Conservation (phyloP, 306 rosid genomes). For the Gastrolobium villosum region DNA sequence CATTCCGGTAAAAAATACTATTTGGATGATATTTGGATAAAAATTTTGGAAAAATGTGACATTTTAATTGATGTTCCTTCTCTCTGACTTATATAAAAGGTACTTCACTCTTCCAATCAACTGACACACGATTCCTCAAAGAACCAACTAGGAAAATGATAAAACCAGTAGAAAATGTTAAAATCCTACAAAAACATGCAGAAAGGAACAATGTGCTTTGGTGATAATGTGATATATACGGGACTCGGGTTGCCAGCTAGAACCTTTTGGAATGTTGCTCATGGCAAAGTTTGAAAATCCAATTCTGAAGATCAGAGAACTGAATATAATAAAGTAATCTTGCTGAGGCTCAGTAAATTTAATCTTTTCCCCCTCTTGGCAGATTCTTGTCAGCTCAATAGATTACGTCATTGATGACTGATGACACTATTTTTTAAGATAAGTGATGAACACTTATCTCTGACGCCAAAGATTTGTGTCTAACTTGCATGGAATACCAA, state of each 20-base stretch:
- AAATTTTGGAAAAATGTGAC: no score
- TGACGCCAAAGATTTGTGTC: slow-evolving; percentile 50
- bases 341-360: neutral
- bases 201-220: slow-evolving; percentile 47
- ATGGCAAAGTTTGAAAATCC: slow-evolving; percentile 51
- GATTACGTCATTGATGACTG: slow-evolving; percentile 39
- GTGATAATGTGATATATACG: slow-evolving; percentile 37
- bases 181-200: slow-evolving; percentile 50
- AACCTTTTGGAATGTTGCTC: slow-evolving; percentile 63
- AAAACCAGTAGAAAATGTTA: slow-evolving; percentile 33
- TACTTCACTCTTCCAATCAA: slow-evolving; percentile 39
- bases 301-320: slow-evolving; percentile 52
- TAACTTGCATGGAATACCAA: slow-evolving; percentile 36
- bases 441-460: slow-evolving; percentile 41
- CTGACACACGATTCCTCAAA: slow-evolving; percentile 28
- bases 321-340: slow-evolving; percentile 22
- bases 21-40: no score
- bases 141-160: slow-evolving; percentile 38
- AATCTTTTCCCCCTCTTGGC: slow-evolving; percentile 39
- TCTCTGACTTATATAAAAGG: slow-evolving; percentile 33
- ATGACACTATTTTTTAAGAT: slow-evolving; percentile 43
- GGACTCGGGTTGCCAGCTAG: slow-evolving; percentile 58
- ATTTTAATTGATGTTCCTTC: no score
- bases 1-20: no score
- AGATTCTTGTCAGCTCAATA: slow-evolving; percentile 37